Evolutionary conservation across 2,329 filamentous ascomycete species (phyloP), one percentile per base, ranked within the genome.

Genomic region (Harringtonia aguacate): DNA sequence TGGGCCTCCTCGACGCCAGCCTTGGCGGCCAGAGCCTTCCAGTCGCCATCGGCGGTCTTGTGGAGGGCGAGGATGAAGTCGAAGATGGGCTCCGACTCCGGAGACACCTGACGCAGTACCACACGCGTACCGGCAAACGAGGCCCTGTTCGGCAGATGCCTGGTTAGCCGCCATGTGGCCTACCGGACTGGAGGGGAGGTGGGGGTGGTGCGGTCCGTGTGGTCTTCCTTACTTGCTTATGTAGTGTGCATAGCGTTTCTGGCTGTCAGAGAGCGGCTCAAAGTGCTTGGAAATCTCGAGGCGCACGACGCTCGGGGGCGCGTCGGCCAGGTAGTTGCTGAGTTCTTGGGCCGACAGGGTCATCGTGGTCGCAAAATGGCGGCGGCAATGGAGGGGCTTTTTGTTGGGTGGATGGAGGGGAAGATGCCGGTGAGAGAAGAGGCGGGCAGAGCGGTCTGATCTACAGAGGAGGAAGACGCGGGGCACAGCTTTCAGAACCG

Each of bases 251-350:
- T 95, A 95, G 58, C 84, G 81, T 69, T 90, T 88, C 68, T 94
- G 79, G 59, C 84, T 71, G 56, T 85, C 77, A 43, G 67, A 73
- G 48, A 92, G 64, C 30, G 80, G 78, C 44, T 90, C 84, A 56
- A 97, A 98, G 65, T 97, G 90, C 59, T 87, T 85, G 66, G 87
- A 87, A 61, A 97, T 92, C 61, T 87, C 82, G 40, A 98, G 77
- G 39, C 82, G 79, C 47, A 95, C 90, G 45, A 95, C 79, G 39
- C 81, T 84, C 1, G 92, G 92, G 37, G 92, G 92, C 51, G 83
- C 81, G 64, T 98, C 92, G 38, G 92, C 89, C 48, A 94, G 75
- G 62, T 94, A 95, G 59, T 94, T 84, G 61, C 70, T 69, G 50
- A 81, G 67, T 51, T 81, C 77, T 53, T 73, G 64, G 46, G 73